These are phyloP conservation scores for Prunus padus DNA, from an alignment of 306 rosid genomes.

Conservation along the genomic window DNA sequence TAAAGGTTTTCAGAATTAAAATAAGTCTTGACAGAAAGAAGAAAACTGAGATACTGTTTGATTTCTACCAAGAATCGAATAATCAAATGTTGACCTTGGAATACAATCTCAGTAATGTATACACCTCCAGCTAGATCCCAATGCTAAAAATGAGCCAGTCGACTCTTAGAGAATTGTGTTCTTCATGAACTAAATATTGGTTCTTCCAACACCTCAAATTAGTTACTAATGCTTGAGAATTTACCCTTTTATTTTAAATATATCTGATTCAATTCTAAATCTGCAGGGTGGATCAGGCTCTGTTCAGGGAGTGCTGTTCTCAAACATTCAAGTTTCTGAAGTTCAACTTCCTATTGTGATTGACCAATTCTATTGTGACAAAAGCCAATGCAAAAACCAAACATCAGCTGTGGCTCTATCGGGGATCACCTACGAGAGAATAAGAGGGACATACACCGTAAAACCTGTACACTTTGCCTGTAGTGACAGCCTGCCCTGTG, in stretches of 20 bases:
- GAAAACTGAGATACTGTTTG: too few species aligned
- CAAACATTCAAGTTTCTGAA: constrained; percentile 82
- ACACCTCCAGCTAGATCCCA: too few species aligned
- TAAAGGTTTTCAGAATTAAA: too few species aligned
- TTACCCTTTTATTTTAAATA: background rate
- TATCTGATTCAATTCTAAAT: background rate
- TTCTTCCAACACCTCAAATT: constrained; percentile 9
- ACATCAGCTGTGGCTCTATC: constrained; percentile 78
- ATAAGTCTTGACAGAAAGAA: too few species aligned
- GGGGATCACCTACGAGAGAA: constrained; percentile 88
- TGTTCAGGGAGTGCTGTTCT: constrained; percentile 81
- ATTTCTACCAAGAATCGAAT: background rate
- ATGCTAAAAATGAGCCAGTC: background rate
- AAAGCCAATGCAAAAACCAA: constrained; percentile 68
- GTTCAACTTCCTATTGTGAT: constrained; percentile 90
- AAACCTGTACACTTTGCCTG: constrained; percentile 94
- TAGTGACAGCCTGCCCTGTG: constrained; percentile 87
- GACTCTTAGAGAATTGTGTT: constrained; percentile 3
- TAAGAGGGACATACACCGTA: constrained; percentile 82
- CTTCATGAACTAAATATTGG: background rate
- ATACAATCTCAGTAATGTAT: background rate
- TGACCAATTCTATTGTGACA: constrained; percentile 95
- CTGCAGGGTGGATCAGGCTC: constrained; percentile 94
- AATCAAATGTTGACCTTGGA: background rate
- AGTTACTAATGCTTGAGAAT: background rate